Evolutionary conservation across 1,139 yeast species (phyloP).

Genomic region (Yamadazyma conglobata): DNA sequence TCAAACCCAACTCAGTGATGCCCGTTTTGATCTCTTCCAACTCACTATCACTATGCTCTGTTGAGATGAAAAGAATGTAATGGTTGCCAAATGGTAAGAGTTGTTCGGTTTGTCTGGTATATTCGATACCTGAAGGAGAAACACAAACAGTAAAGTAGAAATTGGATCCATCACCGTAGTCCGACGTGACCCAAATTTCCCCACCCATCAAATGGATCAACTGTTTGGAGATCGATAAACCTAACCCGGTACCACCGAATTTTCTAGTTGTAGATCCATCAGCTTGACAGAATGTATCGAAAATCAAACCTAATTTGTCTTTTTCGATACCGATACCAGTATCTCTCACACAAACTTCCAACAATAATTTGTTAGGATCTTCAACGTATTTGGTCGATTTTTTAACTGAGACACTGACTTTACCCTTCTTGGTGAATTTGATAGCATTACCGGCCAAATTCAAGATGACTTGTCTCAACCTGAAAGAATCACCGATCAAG

Average conservation of each 20-base stretch:
- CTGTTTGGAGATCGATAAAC: slow-evolving; percentile 81
- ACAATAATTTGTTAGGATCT: slow-evolving; percentile 52
- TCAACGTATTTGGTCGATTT: slow-evolving; percentile 43
- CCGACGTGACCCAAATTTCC: slow-evolving; percentile 83
- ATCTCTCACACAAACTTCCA: slow-evolving; percentile 83
- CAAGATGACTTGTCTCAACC: slow-evolving; percentile 78
- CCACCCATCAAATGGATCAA: slow-evolving; percentile 88
- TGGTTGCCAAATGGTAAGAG: slow-evolving; percentile 72
- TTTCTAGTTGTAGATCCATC: slow-evolving; percentile 90
- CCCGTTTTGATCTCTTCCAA: slow-evolving; percentile 42
- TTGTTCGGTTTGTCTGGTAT: slow-evolving; percentile 64
- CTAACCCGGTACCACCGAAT: slow-evolving; percentile 89
- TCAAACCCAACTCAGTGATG: slow-evolving; percentile 43
- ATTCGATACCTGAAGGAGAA: slow-evolving; percentile 64
- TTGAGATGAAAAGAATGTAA: slow-evolving; percentile 64
- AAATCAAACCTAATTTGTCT: slow-evolving; percentile 77
- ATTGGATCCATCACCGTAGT: slow-evolving; percentile 78
- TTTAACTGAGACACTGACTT: slow-evolving; percentile 62
- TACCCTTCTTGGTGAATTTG: slow-evolving; percentile 78
- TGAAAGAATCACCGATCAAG: slow-evolving; percentile 80
- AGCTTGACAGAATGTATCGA: slow-evolving; percentile 88
- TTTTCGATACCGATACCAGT: slow-evolving; percentile 87
- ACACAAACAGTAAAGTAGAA: slow-evolving; percentile 78
- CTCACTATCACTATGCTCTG: slow-evolving; percentile 54
- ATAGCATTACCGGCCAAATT: slow-evolving; percentile 87